A percentile compares a stretch with the other conserved stretches of the same genome.
Evolutionary conservation across 2,329 filamentous ascomycete species (phyloP).

Genomic region (Trichoderma sp.): DNA sequence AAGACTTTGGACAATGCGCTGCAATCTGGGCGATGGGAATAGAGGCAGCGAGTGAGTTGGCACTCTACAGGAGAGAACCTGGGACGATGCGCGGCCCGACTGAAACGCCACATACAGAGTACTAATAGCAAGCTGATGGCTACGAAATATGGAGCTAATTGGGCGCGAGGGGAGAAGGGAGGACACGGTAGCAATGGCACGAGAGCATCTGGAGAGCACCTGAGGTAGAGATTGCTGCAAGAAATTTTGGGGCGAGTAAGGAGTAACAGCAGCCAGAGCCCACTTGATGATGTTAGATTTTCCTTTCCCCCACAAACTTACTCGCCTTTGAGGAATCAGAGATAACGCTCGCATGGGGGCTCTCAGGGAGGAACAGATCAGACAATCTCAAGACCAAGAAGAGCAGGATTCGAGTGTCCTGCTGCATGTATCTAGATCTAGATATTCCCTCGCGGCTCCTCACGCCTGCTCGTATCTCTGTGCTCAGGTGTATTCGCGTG

Average conservation of each 20-base stretch:
- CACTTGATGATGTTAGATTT: neutral
- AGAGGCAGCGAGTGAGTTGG: neutral
- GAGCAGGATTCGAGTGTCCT: neutral
- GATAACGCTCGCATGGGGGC: neutral
- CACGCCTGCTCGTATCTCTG: neutral
- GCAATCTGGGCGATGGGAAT: neutral
- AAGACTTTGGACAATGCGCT: conserved; percentile 1
- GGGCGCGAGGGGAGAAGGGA: neutral
- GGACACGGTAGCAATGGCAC: conserved; percentile 1
- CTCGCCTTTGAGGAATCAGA: neutral
- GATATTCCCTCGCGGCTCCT: neutral
- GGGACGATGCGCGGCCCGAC: neutral
- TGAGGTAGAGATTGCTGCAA: neutral
- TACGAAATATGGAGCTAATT: conserved; percentile 2
- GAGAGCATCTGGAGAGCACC: neutral
- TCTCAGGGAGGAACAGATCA: neutral
- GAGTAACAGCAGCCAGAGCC: neutral
- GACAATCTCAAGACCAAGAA: neutral
- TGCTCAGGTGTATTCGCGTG: neutral
- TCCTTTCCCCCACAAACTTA: neutral
- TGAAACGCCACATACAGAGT: neutral
- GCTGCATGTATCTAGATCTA: neutral
- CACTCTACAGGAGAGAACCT: neutral
- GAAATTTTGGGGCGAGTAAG: conserved; percentile 1
- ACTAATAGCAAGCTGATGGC: neutral